A percentile compares a stretch with the other conserved stretches of the same genome.
Conservation (phyloP, 208 protist species). For the Leptomonas pyrrhocoris region DNA sequence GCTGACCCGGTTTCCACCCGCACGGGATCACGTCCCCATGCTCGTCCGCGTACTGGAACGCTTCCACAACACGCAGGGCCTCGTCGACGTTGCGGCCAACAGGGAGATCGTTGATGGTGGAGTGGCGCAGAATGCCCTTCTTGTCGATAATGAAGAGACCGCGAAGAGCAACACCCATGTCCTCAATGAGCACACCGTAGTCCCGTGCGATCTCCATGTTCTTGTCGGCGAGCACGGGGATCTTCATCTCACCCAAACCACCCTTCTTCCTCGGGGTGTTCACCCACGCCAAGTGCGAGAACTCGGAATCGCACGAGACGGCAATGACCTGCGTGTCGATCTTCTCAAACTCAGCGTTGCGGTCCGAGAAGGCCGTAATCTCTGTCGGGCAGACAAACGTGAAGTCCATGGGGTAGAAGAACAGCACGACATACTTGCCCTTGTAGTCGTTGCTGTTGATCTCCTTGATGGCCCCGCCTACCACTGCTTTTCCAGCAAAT, state of each 20-base stretch:
- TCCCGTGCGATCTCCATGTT: slow-evolving; percentile 92
- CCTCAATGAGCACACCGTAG: slow-evolving; percentile 95
- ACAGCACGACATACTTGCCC: slow-evolving; percentile 94
- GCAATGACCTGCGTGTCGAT: slow-evolving; percentile 92
- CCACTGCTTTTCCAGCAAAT: slow-evolving; percentile 93
- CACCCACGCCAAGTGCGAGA: slow-evolving; percentile 96
- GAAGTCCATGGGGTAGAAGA: slow-evolving; percentile 98
- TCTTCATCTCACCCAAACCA: slow-evolving; percentile 96
- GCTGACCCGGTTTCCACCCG: slow-evolving; percentile 93
- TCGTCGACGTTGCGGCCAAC: slow-evolving; percentile 97
- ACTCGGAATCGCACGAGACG: slow-evolving; percentile 93
- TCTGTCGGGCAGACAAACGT: slow-evolving; percentile 98
- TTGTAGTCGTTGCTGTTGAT: slow-evolving; percentile 92
- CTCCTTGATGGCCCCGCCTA: slow-evolving; percentile 94
- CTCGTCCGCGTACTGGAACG: slow-evolving; percentile 96
- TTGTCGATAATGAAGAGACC: slow-evolving; percentile 97
- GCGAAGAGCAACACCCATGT: slow-evolving; percentile 83
- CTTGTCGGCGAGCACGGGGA: slow-evolving; percentile 96
- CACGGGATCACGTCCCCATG: slow-evolving; percentile 95
- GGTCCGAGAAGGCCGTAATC: slow-evolving; percentile 95
- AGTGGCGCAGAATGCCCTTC: slow-evolving; percentile 91
- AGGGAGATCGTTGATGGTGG: slow-evolving; percentile 95
- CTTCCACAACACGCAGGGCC: slow-evolving; percentile 94
- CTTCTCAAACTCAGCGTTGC: slow-evolving; percentile 90
- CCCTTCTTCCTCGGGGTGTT: slow-evolving; percentile 95